Base-by-base conservation (phyloP, 73 alveolate species). In the Breviolum minutum region DNA sequence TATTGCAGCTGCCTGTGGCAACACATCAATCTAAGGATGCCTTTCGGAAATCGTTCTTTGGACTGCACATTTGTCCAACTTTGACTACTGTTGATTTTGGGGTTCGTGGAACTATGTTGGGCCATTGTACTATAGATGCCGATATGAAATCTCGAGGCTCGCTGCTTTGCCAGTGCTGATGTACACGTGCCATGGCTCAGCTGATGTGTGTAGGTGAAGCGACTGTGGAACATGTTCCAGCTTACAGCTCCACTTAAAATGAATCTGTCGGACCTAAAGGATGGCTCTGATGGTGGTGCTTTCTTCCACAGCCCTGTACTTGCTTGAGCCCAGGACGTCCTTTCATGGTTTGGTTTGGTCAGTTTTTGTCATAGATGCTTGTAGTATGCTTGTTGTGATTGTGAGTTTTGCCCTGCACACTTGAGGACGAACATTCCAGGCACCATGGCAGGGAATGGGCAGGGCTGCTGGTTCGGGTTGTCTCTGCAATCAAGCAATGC, bases 101-200 rank as follows among this genome's bases (percentile, higher is more conserved):
- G n/a, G n/a, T n/a, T n/a, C n/a, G n/a, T n/a, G 54, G 5, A 40
- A 40, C 54, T 40, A 40, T 3, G 3, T 40, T 40, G 54, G 54
- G 54, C 54, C 3, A 3, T 40, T 0, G 54, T 40, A 3, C 54
- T 40, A 40, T 40, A 40, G 54, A 40, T 40, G 54, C 54, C 3
- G 54, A 40, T 40, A 40, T 40, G 54, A 2, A 40, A 40, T 40
- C 5, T 40, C 6, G 13, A 91, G 97, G 97, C 73, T 91, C 20
- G 97, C 40, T 32, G 97, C 97, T 63, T 63, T 91, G 74, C 97
- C 97, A 24, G 97, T 91, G 30, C 88, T 91, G 24, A 91, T 91
- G 97, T 91, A 91, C 97, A 91, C 97, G 97, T 60, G 77, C 63
- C 97, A 69, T 71, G 77, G 97, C 69, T 84, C 61, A 60, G 48